Conservation (phyloP, 257 asterid genomes). For the Primulina eburnea region DNA sequence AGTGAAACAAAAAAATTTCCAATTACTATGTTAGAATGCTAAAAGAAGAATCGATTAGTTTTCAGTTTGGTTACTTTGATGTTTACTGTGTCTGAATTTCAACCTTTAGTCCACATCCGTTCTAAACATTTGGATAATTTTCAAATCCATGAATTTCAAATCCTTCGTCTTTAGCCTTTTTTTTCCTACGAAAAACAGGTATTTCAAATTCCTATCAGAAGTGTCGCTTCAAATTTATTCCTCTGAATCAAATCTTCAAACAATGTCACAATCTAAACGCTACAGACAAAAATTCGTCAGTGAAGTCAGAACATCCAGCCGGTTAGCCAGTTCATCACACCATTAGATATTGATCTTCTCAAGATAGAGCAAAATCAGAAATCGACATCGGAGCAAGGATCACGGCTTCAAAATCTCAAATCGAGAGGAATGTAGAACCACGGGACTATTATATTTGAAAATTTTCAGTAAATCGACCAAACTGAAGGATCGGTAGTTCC, state of each 20-base stretch:
- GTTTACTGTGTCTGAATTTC: neutral
- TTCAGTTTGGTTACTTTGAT: no score
- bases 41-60: no score
- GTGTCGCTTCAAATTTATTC: no score
- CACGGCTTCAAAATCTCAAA: slow-evolving; percentile 14
- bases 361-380: slow-evolving; percentile 4
- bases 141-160: no score
- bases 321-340: neutral
- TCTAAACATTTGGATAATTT: neutral
- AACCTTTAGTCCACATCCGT: neutral
- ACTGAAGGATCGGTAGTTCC: neutral
- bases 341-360: neutral
- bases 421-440: slow-evolving; percentile 11
- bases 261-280: no score
- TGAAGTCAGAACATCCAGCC: neutral
- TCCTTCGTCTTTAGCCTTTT: neutral
- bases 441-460: neutral
- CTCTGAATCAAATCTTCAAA: neutral
- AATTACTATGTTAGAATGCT: neutral
- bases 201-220: no score
- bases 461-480: neutral
- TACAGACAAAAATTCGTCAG: no score
- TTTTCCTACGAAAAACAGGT: no score
- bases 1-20: neutral
- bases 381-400: neutral